Conservation (phyloP, 768 basidiomycete species). For the Solioccasus polychromus region DNA sequence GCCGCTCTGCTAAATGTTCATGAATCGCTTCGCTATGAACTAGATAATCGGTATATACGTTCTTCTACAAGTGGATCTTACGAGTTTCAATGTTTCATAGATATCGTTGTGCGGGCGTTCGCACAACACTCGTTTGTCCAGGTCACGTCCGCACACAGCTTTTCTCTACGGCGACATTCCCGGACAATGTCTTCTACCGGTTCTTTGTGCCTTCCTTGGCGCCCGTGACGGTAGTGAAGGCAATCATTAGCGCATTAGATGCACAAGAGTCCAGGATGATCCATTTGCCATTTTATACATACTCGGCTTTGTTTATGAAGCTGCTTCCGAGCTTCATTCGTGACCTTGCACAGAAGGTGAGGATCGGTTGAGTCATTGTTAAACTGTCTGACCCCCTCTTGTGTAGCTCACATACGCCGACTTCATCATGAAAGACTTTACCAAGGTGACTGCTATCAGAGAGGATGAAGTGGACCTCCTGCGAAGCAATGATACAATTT, state of each 20-base stretch:
- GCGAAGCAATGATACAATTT: conserved; percentile 13
- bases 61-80: neutral
- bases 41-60: conserved; percentile 64
- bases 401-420: conserved; percentile 65
- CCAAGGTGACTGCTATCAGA: conserved; percentile 59
- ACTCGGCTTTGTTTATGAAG: conserved; percentile 54
- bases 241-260: conserved; percentile 78
- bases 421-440: conserved; percentile 65
- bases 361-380: conserved; percentile 8
- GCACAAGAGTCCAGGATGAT: conserved; percentile 72
- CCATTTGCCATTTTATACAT: conserved; percentile 68
- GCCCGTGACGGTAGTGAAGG: conserved; percentile 75
- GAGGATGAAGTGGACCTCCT: conserved; percentile 44
- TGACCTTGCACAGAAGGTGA: conserved; percentile 76
- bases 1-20: conserved; percentile 81
- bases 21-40: conserved; percentile 83
- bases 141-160: conserved; percentile 78
- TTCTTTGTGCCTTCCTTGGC: conserved; percentile 78
- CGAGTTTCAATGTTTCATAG: conserved; percentile 30
- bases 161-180: conserved; percentile 60
- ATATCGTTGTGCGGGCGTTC: conserved; percentile 72
- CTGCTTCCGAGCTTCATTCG: conserved; percentile 69
- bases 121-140: conserved; percentile 84
- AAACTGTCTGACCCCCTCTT: conserved; percentile 7
- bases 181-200: conserved; percentile 47